Conservation (phyloP, 2,329 filamentous ascomycete genomes). For the Ophiostoma piceae region DNA sequence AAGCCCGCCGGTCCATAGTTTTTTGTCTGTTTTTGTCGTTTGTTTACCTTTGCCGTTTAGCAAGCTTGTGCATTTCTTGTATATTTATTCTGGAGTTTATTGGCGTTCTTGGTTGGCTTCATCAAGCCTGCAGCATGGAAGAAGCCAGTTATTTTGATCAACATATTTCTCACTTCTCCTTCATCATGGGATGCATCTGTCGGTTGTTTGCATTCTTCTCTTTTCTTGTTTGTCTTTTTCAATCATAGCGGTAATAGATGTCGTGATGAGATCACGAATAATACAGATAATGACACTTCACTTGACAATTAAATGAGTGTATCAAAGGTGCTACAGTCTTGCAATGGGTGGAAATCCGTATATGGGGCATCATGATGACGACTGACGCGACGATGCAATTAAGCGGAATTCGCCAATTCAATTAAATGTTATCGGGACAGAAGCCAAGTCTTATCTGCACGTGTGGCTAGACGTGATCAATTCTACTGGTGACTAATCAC, state of each 20-base stretch:
- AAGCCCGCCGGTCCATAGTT: background rate
- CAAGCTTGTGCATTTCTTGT: constrained; percentile 2
- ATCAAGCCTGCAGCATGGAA: background rate
- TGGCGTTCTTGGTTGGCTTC: background rate
- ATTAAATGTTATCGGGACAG: background rate
- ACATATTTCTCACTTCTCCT: background rate
- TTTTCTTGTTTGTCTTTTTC: background rate
- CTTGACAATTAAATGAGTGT: background rate
- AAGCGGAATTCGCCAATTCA: background rate
- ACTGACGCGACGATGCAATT: background rate
- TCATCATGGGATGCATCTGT: background rate
- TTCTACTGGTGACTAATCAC: background rate
- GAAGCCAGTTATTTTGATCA: background rate
- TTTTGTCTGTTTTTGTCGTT: background rate
- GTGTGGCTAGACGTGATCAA: background rate
- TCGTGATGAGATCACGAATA: constrained; percentile 1
- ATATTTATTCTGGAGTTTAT: background rate
- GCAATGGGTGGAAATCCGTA: too few species aligned
- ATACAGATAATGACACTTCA: background rate
- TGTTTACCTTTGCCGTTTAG: background rate
- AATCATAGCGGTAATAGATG: background rate
- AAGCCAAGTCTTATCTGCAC: background rate
- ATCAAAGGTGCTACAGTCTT: background rate
- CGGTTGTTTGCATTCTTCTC: background rate
- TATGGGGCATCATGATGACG: too few species aligned